A percentile compares a stretch with the other conserved stretches of the same genome.
Evolutionary conservation across 164 flowering plant genomes (phyloP).

Genomic region (Stephania cephalantha): DNA sequence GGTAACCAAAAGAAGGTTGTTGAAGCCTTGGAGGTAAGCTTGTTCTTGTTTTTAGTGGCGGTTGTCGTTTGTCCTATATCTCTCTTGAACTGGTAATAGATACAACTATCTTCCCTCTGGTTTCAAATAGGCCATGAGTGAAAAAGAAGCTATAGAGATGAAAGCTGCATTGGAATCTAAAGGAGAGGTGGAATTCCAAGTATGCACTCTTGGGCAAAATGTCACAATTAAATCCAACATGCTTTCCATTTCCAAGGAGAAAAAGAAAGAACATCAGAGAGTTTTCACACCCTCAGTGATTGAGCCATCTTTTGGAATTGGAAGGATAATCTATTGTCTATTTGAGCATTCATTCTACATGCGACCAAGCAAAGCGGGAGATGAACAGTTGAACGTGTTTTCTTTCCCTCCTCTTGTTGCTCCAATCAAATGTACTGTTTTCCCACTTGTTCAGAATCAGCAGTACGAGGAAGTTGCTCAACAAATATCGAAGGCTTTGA

Average conservation of each 20-base stretch:
- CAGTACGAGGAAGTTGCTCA: conserved; percentile 72
- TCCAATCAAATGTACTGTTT: conserved; percentile 85
- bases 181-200: conserved; percentile 52
- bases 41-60: not conserved
- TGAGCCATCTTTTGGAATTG: conserved; percentile 99
- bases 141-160: conserved; percentile 66
- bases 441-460: conserved; percentile 80
- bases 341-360: conserved; percentile 86
- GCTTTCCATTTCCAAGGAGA: conserved; percentile 59
- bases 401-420: conserved; percentile 62
- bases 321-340: conserved; percentile 87
- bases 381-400: conserved; percentile 67
- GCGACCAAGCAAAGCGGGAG: conserved; percentile 85
- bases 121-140: conserved; percentile 48
- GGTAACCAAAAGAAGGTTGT: conserved; percentile 77
- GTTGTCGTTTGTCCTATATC: not conserved
- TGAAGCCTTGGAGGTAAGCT: conserved; percentile 85
- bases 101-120: not conserved
- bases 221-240: conserved; percentile 51
- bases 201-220: conserved; percentile 53
- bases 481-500: conserved; percentile 59
- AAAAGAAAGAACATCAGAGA: conserved; percentile 66
- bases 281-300: conserved; percentile 93
- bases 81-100: not conserved
- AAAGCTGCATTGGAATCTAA: conserved; percentile 56